Conservation (phyloP, 2,329 filamentous ascomycete genomes). For the Alternaria sp. region DNA sequence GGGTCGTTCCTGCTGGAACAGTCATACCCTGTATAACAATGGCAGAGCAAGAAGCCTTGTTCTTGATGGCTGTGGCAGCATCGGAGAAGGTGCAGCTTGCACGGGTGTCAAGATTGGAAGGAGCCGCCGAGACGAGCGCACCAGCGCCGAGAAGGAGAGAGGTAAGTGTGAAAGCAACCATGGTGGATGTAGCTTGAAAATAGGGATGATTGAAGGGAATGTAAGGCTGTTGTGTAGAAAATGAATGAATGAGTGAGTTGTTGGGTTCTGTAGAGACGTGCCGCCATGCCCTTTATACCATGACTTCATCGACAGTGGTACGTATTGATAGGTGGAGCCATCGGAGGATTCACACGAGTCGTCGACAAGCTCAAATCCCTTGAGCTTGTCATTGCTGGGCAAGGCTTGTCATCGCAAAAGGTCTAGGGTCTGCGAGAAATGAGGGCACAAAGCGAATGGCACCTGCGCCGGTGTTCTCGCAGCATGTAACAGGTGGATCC, state of each 20-base stretch:
- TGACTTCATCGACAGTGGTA: neutral
- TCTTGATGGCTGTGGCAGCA: constrained; percentile 55
- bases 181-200: constrained; percentile 16
- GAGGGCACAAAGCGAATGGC: constrained; percentile 1
- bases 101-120: constrained; percentile 35
- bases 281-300: constrained; percentile 21
- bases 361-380: neutral
- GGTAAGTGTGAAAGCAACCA: constrained; percentile 29
- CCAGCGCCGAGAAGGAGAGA: constrained; percentile 35
- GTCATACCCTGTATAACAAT: constrained; percentile 61
- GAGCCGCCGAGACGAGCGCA: constrained; percentile 38
- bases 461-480: neutral
- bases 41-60: constrained; percentile 60
- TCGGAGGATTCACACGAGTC: neutral
- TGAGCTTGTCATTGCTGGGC: constrained; percentile 8
- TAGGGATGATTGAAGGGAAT: constrained; percentile 13
- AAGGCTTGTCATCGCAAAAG: constrained; percentile 2
- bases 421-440: neutral
- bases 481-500: neutral
- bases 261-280: neutral
- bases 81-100: constrained; percentile 63
- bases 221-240: constrained; percentile 8
- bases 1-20: constrained; percentile 64
- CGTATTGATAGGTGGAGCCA: neutral
- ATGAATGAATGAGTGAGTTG: constrained; percentile 4